These are phyloP conservation scores for Fusarium coffeatum DNA, from an alignment of 2,329 filamentous ascomycete genomes.

Conservation along the genomic window DNA sequence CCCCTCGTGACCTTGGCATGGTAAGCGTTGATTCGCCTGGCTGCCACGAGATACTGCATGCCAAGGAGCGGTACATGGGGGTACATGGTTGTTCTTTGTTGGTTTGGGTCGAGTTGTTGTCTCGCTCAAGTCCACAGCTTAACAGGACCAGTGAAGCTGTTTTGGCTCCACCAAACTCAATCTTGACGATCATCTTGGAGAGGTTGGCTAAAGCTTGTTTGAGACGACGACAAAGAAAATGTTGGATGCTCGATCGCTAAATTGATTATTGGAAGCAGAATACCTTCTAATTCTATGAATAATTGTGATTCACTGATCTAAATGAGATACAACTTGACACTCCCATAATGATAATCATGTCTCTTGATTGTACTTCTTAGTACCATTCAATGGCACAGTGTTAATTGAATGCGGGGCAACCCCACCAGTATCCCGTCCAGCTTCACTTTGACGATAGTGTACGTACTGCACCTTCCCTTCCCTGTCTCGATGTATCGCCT, in stretches of 20 bases:
- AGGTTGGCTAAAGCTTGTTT: slow-evolving; percentile 9
- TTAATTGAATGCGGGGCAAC: slow-evolving; percentile 22
- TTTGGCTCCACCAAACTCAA: slow-evolving; percentile 46
- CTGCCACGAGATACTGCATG: slow-evolving; percentile 28
- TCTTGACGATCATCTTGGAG: slow-evolving; percentile 43
- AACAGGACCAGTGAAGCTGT: slow-evolving; percentile 13
- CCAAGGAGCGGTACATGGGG: slow-evolving; percentile 32
- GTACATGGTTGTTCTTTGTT: slow-evolving; percentile 16
- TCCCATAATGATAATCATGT: not conserved
- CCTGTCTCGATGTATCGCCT: slow-evolving; percentile 1
- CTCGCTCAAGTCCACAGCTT: slow-evolving; percentile 16
- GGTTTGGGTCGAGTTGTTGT: slow-evolving; percentile 1
- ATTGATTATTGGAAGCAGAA: not conserved
- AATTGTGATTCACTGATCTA: not conserved
- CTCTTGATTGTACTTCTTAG: slow-evolving; percentile 4
- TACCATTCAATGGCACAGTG: slow-evolving; percentile 28
- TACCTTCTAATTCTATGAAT: not conserved
- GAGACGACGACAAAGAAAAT: not conserved
- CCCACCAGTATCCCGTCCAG: slow-evolving; percentile 8
- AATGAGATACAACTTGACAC: not conserved
- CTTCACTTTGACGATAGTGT: slow-evolving; percentile 24
- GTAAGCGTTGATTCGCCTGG: slow-evolving; percentile 34
- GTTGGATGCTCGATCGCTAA: too few species aligned
- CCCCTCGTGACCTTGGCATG: slow-evolving; percentile 33
- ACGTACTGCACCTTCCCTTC: not conserved